Percentiles rank a stretch among this genome's conserved stretches.
Evolutionary conservation across 2,329 filamentous ascomycete genomes (phyloP).

Genomic region (Keithomyces neogunnii): DNA sequence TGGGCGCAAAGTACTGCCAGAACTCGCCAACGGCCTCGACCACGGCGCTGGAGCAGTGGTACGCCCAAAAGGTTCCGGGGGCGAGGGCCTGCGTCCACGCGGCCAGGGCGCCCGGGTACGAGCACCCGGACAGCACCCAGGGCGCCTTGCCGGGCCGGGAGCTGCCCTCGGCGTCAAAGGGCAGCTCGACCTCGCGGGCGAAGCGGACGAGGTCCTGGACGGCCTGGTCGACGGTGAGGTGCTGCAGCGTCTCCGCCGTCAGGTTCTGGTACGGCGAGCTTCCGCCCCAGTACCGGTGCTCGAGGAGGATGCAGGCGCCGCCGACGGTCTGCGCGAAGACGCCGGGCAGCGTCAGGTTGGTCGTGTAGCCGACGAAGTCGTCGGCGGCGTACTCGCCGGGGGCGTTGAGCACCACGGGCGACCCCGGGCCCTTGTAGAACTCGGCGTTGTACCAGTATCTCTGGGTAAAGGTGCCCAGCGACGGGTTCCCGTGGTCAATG

Average conservation of each 20-base stretch:
- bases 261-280: slow-evolving; percentile 60
- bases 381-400: slow-evolving; percentile 55
- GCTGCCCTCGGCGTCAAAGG: slow-evolving; percentile 54
- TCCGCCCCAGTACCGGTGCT: slow-evolving; percentile 75
- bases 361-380: slow-evolving; percentile 53
- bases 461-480: slow-evolving; percentile 54
- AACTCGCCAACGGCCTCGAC: slow-evolving; percentile 67
- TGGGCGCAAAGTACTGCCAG: slow-evolving; percentile 47
- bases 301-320: slow-evolving; percentile 67
- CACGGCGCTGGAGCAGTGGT: slow-evolving; percentile 70
- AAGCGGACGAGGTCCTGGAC: slow-evolving; percentile 72
- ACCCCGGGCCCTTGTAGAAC: slow-evolving; percentile 65
- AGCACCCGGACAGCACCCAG: slow-evolving; percentile 71
- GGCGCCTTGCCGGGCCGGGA: slow-evolving; percentile 56
- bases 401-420: slow-evolving; percentile 63
- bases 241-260: slow-evolving; percentile 58
- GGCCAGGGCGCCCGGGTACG: slow-evolving; percentile 68
- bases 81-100: slow-evolving; percentile 66
- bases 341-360: slow-evolving; percentile 62
- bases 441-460: slow-evolving; percentile 74
- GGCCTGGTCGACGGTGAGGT: slow-evolving; percentile 70
- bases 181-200: slow-evolving; percentile 59
- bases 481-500: slow-evolving; percentile 49
- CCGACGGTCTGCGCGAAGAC: slow-evolving; percentile 58
- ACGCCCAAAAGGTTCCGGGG: slow-evolving; percentile 66